Evolutionary conservation across 345 rosid genomes (phyloP), one percentile per base, ranked within the genome.

Genomic region (Populus alba): DNA sequence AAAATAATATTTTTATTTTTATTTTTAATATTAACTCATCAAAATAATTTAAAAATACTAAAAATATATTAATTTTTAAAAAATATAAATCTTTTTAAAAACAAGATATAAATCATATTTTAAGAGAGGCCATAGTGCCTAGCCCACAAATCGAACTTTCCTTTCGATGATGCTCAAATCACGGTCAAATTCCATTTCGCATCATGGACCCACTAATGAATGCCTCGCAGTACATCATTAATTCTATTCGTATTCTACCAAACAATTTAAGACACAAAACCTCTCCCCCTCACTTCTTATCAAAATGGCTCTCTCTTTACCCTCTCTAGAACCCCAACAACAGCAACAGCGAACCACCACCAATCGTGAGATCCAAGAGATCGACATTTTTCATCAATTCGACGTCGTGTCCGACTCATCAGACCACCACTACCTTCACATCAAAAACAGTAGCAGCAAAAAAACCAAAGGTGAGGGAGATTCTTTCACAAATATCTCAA

Each of bases 331-430:
- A 2, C n/a, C 74, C 31, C 71, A 16, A 6, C 66, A 61, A 10
- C 2, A 29, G 33, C 62, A 17, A 1, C 45, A 41, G 7, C 69
- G 4, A 25, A n/a, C 77, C 43, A 27, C 35, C 31, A 35, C 8
- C 41, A 39, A 4, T 0, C 73, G 37, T 59, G 81, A 78, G 71
- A 81, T 79, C 33, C 77, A 82, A 70, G 83, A 75, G 75, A 23
- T 12, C 39, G 79, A 72, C 61, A 66, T 51, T 47, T 77, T 90
- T 79, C 76, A 2, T 22, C 77, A 29, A 33, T 88, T 88, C 83
- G 91, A 88, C 79, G 86, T 81, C 79, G 84, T 76, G 0, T 77
- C 87, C 0, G 88, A 81, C 73, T 51, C 69, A 8, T 83, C 88
- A 67, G 89, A 88, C 45, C 91, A 86, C 81, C 43, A 51, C 78